Evolutionary conservation across 2,329 filamentous ascomycete genomes (phyloP).

Genomic region (Ophiobolus disseminans): DNA sequence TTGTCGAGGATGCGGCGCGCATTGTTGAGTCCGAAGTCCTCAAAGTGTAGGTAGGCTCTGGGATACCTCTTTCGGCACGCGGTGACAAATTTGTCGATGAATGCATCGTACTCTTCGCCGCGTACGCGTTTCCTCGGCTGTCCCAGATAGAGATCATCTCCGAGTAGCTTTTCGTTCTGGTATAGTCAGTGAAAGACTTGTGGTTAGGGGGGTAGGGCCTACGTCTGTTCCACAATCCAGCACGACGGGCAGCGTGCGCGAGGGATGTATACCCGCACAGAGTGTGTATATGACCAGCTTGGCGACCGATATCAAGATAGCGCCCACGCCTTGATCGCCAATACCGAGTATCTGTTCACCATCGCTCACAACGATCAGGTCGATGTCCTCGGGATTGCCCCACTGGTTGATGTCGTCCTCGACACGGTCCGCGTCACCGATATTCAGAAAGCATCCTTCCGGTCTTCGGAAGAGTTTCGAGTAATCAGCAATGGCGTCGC

Average conservation of each 20-base stretch:
- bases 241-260: conserved; percentile 78
- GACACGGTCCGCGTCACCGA: conserved; percentile 71
- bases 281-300: conserved; percentile 84
- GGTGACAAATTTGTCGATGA: conserved; percentile 77
- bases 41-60: conserved; percentile 84
- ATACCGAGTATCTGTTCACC: conserved; percentile 79
- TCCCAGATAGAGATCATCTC: conserved; percentile 82
- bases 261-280: conserved; percentile 85
- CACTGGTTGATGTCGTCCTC: conserved; percentile 72
- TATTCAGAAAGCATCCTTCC: conserved; percentile 82
- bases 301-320: conserved; percentile 82
- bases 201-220: conserved; percentile 13
- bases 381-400: conserved; percentile 75
- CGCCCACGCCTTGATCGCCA: conserved; percentile 86
- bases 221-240: conserved; percentile 84
- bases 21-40: conserved; percentile 83
- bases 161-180: conserved; percentile 72
- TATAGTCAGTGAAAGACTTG: not conserved
- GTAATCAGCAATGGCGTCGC: conserved; percentile 85
- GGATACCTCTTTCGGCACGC: conserved; percentile 74
- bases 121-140: conserved; percentile 70
- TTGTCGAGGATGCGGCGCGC: conserved; percentile 77
- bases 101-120: conserved; percentile 76
- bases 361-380: conserved; percentile 88
- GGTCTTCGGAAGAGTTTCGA: conserved; percentile 78